phyloP scores from a whole-genome alignment of 1,284 basidiomycete species.

The Afroboletus lepidellus region DNA sequence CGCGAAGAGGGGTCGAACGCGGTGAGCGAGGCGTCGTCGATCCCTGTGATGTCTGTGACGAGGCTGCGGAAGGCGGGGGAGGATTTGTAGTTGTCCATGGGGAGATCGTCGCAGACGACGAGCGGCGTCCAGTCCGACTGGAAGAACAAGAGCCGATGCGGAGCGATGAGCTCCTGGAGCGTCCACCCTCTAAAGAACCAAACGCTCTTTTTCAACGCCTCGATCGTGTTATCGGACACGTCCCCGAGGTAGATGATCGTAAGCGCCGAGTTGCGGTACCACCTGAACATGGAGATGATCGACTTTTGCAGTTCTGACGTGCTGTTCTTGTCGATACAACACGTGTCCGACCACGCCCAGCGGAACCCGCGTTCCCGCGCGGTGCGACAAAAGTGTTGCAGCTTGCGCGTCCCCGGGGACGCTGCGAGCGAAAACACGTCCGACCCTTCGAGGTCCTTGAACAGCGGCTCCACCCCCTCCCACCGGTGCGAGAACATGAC shows the following conservation, averaged over 20 bases:
- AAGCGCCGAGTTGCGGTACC: slow-evolving; percentile 23
- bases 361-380: slow-evolving; percentile 20
- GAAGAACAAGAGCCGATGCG: slow-evolving; percentile 19
- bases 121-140: slow-evolving; percentile 21
- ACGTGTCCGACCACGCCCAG: slow-evolving; percentile 27
- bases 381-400: slow-evolving; percentile 19
- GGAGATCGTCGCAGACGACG: slow-evolving; percentile 15
- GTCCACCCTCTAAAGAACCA: slow-evolving; percentile 28
- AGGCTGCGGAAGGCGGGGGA: slow-evolving; percentile 16
- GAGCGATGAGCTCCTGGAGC: slow-evolving; percentile 26
- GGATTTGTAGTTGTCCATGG: slow-evolving; percentile 19
- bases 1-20: slow-evolving; percentile 15
- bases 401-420: slow-evolving; percentile 14
- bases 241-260: slow-evolving; percentile 25
- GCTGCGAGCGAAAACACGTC: slow-evolving; percentile 21
- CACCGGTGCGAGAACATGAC: slow-evolving; percentile 27
- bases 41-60: slow-evolving; percentile 19
- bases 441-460: slow-evolving; percentile 15
- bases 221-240: slow-evolving; percentile 13
- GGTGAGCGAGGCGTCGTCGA: slow-evolving; percentile 20
- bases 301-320: slow-evolving; percentile 28
- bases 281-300: slow-evolving; percentile 28
- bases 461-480: slow-evolving; percentile 18
- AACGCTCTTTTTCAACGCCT: slow-evolving; percentile 15
- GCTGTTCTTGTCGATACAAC: slow-evolving; percentile 26